A percentile compares a stretch with the other conserved stretches of the same genome.
These are phyloP conservation scores for Schwanniomyces occidentalis DNA, from an alignment of 805 yeast genomes.

Conservation along the genomic window DNA sequence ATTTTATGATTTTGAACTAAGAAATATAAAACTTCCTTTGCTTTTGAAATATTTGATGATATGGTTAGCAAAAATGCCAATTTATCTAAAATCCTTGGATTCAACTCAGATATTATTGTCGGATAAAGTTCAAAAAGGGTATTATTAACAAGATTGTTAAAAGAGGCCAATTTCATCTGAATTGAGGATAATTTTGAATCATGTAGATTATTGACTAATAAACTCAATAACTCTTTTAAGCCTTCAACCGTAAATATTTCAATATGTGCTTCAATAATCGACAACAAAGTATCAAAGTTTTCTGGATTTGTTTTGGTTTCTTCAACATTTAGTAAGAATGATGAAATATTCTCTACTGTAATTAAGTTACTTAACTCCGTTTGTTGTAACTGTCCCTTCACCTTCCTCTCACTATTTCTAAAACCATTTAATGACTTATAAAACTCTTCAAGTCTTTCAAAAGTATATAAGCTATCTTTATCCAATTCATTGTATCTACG, in stretches of 20 bases:
- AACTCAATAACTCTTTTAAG: conserved; percentile 12
- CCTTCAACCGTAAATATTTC: conserved; percentile 12
- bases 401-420: conserved; percentile 14
- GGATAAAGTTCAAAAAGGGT: conserved; percentile 13
- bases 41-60: conserved; percentile 15
- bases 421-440: conserved; percentile 14
- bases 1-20: conserved; percentile 12
- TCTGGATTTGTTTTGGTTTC: conserved; percentile 6
- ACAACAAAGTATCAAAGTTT: conserved; percentile 13
- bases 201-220: conserved; percentile 13
- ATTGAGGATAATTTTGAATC: conserved; percentile 10
- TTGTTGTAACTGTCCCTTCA: conserved; percentile 12
- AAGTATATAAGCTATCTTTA: conserved; percentile 5
- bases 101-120: conserved; percentile 13
- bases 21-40: conserved; percentile 11
- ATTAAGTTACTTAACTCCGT: conserved; percentile 10
- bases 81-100: conserved; percentile 21
- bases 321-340: conserved; percentile 7
- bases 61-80: conserved; percentile 20
- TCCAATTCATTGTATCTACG: background rate
- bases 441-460: conserved; percentile 10
- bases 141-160: conserved; percentile 10
- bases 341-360: conserved; percentile 13
- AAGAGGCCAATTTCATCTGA: conserved; percentile 9
- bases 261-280: conserved; percentile 10